A percentile compares a stretch with the other conserved stretches of the same genome.
These are phyloP conservation scores for Nidula niveotomentosa DNA, from an alignment of 1,284 basidiomycete species.

Conservation along the genomic window DNA sequence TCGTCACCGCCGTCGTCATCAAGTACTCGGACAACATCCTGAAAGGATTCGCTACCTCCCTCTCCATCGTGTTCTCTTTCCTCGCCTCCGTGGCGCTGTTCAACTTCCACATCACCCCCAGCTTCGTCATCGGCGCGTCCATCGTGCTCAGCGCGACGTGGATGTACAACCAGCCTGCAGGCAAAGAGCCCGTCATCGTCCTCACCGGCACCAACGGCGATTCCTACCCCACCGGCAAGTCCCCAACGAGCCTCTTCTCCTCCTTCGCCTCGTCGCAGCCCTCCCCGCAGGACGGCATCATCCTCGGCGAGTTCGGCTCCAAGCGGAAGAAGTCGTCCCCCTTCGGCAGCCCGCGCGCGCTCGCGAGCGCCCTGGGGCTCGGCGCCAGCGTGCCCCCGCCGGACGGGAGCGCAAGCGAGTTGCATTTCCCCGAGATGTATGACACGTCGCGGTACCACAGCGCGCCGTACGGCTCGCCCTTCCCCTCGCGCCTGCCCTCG, in stretches of 20 bases:
- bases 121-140: conserved; percentile 83
- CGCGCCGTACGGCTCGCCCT: conserved; percentile 68
- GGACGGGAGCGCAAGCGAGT: conserved; percentile 3
- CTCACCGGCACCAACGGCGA: not conserved
- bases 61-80: conserved; percentile 94
- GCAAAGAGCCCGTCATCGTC: conserved; percentile 30
- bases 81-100: conserved; percentile 90
- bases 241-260: too few species aligned
- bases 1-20: conserved; percentile 89
- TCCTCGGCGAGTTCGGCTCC: not conserved
- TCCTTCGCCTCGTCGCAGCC: too few species aligned
- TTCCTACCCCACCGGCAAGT: too few species aligned
- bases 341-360: conserved; percentile 43
- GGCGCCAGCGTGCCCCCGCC: conserved; percentile 3
- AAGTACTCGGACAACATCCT: conserved; percentile 90
- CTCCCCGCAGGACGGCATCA: not conserved
- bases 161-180: conserved; percentile 77
- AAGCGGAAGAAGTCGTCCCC: conserved; percentile 29
- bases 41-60: conserved; percentile 94
- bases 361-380: conserved; percentile 46
- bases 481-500: conserved; percentile 50
- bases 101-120: conserved; percentile 83
- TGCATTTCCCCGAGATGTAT: conserved; percentile 34
- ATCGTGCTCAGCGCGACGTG: conserved; percentile 89
- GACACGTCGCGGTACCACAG: conserved; percentile 57